phyloP scores from a whole-genome alignment of 371 early-diverging fungal genomes.

The Actinomucor elegans region DNA sequence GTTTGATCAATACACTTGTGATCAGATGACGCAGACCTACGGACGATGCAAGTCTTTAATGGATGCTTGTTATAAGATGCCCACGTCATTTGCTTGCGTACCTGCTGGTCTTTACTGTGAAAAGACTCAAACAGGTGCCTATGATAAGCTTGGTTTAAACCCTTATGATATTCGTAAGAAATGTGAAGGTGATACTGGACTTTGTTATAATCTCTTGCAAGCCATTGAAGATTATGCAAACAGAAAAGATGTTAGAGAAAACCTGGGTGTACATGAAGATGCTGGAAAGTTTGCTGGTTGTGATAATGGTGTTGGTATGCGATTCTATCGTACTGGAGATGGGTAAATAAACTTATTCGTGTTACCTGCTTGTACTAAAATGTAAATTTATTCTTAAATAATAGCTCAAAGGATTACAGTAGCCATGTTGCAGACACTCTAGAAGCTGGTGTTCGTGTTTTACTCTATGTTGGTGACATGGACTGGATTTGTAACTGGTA shows the following conservation, averaged over 20 bases:
- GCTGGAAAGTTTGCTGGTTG: slow-evolving; percentile 70
- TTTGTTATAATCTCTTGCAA: slow-evolving; percentile 77
- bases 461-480: slow-evolving; percentile 70
- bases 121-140: slow-evolving; percentile 53
- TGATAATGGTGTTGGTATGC: slow-evolving; percentile 68
- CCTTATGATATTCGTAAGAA: slow-evolving; percentile 76
- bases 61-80: slow-evolving; percentile 75
- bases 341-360: slow-evolving; percentile 57
- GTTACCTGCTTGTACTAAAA: neutral
- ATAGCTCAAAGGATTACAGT: slow-evolving; percentile 8
- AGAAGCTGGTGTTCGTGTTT: slow-evolving; percentile 67
- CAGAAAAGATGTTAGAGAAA: slow-evolving; percentile 65
- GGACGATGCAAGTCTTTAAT: slow-evolving; percentile 71
- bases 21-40: slow-evolving; percentile 65
- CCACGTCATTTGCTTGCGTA: slow-evolving; percentile 71
- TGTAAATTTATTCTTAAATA: slow-evolving; percentile 3
- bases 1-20: slow-evolving; percentile 56
- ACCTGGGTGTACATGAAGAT: slow-evolving; percentile 62
- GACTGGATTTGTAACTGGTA: slow-evolving; percentile 32
- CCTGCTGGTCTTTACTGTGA: slow-evolving; percentile 84
- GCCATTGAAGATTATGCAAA: slow-evolving; percentile 77
- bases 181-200: slow-evolving; percentile 56
- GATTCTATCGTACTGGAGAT: slow-evolving; percentile 77
- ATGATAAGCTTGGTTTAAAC: slow-evolving; percentile 65
- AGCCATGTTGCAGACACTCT: slow-evolving; percentile 45